Conservation (phyloP, 768 basidiomycete genomes). For the Trametes coccinea region DNA sequence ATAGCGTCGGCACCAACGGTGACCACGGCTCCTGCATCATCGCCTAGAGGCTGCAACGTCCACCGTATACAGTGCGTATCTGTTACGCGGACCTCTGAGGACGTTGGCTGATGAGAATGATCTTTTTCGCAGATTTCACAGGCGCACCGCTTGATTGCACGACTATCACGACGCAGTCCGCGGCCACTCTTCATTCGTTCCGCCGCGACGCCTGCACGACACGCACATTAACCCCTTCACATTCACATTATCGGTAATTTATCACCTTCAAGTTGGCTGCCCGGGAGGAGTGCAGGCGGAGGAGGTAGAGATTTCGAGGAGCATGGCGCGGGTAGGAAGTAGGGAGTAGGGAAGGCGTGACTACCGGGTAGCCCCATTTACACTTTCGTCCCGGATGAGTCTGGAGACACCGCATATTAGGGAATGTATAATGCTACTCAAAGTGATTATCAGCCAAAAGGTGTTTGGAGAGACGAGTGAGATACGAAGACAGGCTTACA, state of each 20-base stretch:
- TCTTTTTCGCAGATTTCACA: neutral
- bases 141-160: neutral
- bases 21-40: slow-evolving; percentile 17
- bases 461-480: too few relatives aligned
- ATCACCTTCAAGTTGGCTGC: slow-evolving; percentile 13
- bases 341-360: neutral
- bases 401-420: slow-evolving; percentile 6
- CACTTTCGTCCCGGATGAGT: slow-evolving; percentile 17
- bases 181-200: slow-evolving; percentile 4
- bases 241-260: slow-evolving; percentile 7
- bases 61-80: neutral
- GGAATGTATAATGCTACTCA: neutral
- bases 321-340: neutral
- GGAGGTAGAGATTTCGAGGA: neutral
- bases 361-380: slow-evolving; percentile 7
- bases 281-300: neutral
- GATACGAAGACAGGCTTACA: too few relatives aligned
- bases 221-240: slow-evolving; percentile 1
- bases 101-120: neutral
- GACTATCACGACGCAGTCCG: slow-evolving; percentile 8
- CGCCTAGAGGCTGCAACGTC: slow-evolving; percentile 4
- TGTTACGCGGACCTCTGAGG: too few relatives aligned
- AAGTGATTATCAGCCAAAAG: too few relatives aligned
- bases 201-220: slow-evolving; percentile 8
- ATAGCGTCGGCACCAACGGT: slow-evolving; percentile 14